Percentiles rank a stretch among this genome's conserved stretches.
Conservation (phyloP, 768 basidiomycete genomes). For the Botryobasidium botryosum region DNA sequence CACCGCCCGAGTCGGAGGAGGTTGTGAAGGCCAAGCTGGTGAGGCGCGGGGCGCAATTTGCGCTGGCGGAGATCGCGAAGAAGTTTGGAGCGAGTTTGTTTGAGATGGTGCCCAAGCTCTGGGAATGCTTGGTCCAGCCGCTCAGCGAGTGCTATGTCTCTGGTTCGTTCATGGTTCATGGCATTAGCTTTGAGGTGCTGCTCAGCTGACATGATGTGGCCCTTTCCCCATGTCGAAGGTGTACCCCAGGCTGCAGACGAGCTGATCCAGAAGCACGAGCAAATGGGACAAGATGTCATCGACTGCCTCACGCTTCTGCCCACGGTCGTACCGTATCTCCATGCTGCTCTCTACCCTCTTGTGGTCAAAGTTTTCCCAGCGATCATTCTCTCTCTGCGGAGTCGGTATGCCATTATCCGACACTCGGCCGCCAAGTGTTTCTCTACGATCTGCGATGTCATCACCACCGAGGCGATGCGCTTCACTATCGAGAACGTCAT, state of each 20-base stretch:
- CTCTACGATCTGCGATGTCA: constrained; percentile 71
- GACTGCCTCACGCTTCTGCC: constrained; percentile 85
- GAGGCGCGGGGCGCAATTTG: constrained; percentile 69
- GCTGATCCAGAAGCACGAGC: constrained; percentile 39
- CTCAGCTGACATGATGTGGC: no score
- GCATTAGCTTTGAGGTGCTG: no score
- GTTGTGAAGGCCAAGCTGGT: constrained; percentile 48
- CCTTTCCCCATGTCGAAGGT: no score
- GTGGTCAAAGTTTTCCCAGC: constrained; percentile 60
- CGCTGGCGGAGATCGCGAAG: constrained; percentile 59
- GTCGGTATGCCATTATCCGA: constrained; percentile 76
- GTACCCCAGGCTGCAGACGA: constrained; percentile 32
- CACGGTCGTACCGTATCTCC: constrained; percentile 59
- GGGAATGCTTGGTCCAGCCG: constrained; percentile 80
- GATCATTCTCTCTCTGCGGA: constrained; percentile 61
- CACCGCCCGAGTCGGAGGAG: constrained; percentile 32
- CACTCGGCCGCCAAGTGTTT: constrained; percentile 77
- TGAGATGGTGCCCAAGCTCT: constrained; percentile 78
- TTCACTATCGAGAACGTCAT: constrained; percentile 75
- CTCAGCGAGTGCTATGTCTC: constrained; percentile 46
- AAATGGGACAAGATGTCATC: constrained; percentile 75
- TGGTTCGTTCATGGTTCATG: constrained; percentile 45
- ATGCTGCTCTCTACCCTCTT: constrained; percentile 48
- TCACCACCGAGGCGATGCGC: constrained; percentile 74
- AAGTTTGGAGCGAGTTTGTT: constrained; percentile 61